Evolutionary conservation across 176 grass and related monocot species (phyloP).

Genomic region (Aegilops speltoides): DNA sequence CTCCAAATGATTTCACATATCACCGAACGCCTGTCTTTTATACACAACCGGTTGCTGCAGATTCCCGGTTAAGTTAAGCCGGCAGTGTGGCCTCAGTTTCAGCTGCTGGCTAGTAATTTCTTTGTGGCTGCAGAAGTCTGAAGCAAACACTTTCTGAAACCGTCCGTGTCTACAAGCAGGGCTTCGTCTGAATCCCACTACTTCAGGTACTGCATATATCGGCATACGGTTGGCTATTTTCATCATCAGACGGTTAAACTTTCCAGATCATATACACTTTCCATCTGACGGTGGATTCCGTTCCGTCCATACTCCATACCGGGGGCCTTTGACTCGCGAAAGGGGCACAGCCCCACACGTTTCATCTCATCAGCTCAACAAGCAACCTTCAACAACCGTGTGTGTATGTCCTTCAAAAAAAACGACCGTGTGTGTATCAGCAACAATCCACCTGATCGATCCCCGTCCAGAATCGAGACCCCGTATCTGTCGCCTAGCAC

Average conservation of each 20-base stretch:
- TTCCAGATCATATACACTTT: background rate
- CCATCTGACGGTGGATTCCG: background rate
- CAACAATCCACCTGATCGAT: background rate
- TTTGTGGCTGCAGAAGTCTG: background rate
- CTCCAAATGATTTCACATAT: conserved; percentile 15
- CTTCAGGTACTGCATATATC: too few species aligned
- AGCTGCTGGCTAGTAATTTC: too few species aligned
- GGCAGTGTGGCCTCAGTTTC: too few species aligned
- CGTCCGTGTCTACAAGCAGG: background rate
- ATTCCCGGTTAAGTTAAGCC: background rate
- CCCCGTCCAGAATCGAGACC: too few species aligned
- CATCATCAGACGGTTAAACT: background rate
- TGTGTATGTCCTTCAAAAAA: too few species aligned
- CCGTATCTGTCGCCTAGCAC: background rate
- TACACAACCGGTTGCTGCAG: background rate
- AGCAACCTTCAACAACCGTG: too few species aligned
- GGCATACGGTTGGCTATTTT: too few species aligned
- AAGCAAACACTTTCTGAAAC: background rate
- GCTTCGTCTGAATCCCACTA: too few species aligned
- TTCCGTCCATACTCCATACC: background rate
- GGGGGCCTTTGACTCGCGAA: background rate
- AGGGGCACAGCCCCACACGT: background rate
- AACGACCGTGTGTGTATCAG: too few species aligned
- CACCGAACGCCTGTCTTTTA: background rate
- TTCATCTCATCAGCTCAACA: too few species aligned